Evolutionary conservation across 345 rosid species (phyloP).

Genomic region (Geranium brycei): DNA sequence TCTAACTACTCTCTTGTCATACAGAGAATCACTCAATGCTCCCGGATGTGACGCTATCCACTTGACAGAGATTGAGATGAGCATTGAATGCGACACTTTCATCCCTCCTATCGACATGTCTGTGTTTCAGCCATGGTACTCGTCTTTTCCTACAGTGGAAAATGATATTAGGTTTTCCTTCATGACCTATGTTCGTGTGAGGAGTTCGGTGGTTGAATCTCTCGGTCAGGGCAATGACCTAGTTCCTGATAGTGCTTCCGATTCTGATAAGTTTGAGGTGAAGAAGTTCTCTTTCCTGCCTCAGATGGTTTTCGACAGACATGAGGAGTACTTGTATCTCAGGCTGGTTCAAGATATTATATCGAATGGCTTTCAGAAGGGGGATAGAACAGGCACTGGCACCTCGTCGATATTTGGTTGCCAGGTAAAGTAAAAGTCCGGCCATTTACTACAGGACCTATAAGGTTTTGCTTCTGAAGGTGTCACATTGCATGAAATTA

Average conservation of each 20-base stretch:
- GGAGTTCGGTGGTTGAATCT: slow-evolving; percentile 30
- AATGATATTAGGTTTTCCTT: slow-evolving; percentile 48
- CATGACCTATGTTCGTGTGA: slow-evolving; percentile 63
- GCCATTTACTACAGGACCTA: background rate
- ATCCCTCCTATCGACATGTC: slow-evolving; percentile 60
- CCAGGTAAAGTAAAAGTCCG: slow-evolving; percentile 33
- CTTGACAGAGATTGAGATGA: slow-evolving; percentile 64
- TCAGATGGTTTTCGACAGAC: slow-evolving; percentile 55
- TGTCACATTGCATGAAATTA: background rate
- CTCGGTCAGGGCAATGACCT: slow-evolving; percentile 17
- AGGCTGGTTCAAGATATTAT: slow-evolving; percentile 55
- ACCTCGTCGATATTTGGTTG: slow-evolving; percentile 77
- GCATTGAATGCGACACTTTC: slow-evolving; percentile 77
- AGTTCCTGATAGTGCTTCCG: slow-evolving; percentile 19
- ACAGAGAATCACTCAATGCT: slow-evolving; percentile 68
- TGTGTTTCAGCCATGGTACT: slow-evolving; percentile 74
- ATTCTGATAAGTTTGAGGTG: slow-evolving; percentile 35
- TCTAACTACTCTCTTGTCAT: slow-evolving; percentile 8
- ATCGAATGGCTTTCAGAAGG: slow-evolving; percentile 47
- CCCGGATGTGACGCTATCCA: slow-evolving; percentile 82
- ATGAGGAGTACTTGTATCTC: slow-evolving; percentile 63
- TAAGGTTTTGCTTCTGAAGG: slow-evolving; percentile 6
- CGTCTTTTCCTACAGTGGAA: slow-evolving; percentile 62
- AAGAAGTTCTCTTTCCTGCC: slow-evolving; percentile 59
- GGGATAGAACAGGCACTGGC: slow-evolving; percentile 80